Evolutionary conservation across 306 rosid species (phyloP).

Genomic region (Gynostemma pentaphyllum): DNA sequence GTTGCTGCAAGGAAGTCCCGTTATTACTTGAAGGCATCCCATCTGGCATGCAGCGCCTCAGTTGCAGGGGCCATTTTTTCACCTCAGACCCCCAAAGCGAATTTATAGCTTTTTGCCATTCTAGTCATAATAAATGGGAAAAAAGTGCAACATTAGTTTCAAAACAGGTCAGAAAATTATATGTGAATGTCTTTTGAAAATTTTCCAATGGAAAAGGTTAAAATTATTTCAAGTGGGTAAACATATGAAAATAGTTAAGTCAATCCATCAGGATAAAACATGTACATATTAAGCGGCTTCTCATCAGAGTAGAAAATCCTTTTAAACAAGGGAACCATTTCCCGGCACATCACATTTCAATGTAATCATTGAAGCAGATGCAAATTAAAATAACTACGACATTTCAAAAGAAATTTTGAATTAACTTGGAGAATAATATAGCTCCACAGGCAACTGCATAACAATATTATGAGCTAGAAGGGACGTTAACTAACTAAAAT

Average conservation of each 20-base stretch:
- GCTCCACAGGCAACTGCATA: background rate
- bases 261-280: background rate
- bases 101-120: conserved; percentile 95
- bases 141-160: conserved; percentile 9
- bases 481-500: background rate
- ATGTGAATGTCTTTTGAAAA: background rate
- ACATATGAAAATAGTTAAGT: background rate
- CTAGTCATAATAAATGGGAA: conserved; percentile 25
- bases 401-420: background rate
- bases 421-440: background rate
- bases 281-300: background rate
- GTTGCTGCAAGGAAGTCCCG: conserved; percentile 81
- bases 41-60: conserved; percentile 74
- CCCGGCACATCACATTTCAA: background rate
- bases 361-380: background rate
- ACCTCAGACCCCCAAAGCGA: conserved; percentile 92
- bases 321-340: background rate
- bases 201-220: background rate
- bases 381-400: background rate
- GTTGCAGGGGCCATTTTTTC: conserved; percentile 90
- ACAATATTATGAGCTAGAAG: background rate
- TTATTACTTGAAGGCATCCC: conserved; percentile 74
- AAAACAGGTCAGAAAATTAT: conserved; percentile 8
- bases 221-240: background rate
- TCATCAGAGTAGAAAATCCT: background rate